Conservation (phyloP, 2,329 filamentous ascomycete species). For the Sporothrix brunneoviolacea region DNA sequence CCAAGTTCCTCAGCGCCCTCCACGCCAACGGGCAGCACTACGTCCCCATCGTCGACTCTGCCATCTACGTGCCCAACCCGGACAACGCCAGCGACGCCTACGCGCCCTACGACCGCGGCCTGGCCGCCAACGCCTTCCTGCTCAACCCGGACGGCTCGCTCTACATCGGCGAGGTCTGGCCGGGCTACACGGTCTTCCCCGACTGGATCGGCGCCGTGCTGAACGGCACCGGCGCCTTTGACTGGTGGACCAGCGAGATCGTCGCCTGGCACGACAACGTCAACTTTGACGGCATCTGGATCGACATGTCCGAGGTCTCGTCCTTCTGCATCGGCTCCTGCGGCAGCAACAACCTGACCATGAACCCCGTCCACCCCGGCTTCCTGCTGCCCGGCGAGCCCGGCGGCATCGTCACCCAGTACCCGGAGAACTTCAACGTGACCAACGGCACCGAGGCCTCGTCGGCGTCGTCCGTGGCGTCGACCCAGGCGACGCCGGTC, state of each 20-base stretch:
- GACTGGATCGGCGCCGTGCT: conserved; percentile 56
- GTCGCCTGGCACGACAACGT: conserved; percentile 29
- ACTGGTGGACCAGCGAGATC: conserved; percentile 59
- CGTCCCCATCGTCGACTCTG: conserved; percentile 67
- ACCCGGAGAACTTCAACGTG: conserved; percentile 63
- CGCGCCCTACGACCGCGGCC: conserved; percentile 54
- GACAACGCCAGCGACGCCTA: conserved; percentile 63
- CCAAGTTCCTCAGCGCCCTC: conserved; percentile 53
- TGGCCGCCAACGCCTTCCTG: conserved; percentile 47
- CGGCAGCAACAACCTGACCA: conserved; percentile 54
- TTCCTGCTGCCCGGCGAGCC: conserved; percentile 60
- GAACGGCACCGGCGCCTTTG: conserved; percentile 49
- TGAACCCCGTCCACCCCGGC: conserved; percentile 63
- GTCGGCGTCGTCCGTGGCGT: conserved; percentile 45
- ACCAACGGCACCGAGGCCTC: conserved; percentile 63
- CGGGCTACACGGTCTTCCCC: conserved; percentile 63
- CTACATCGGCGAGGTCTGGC: conserved; percentile 64
- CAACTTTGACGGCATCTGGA: conserved; percentile 48
- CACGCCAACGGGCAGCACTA: conserved; percentile 62
- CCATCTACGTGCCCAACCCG: conserved; percentile 62
- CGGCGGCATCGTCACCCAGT: conserved; percentile 51
- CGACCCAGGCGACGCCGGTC: conserved; percentile 30
- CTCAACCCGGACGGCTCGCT: conserved; percentile 51
- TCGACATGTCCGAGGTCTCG: conserved; percentile 50
- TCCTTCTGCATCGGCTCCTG: conserved; percentile 58